Evolutionary conservation across 768 basidiomycete species (phyloP), one percentile per base, ranked within the genome.

Genomic region (Xerocomus potaroensis): DNA sequence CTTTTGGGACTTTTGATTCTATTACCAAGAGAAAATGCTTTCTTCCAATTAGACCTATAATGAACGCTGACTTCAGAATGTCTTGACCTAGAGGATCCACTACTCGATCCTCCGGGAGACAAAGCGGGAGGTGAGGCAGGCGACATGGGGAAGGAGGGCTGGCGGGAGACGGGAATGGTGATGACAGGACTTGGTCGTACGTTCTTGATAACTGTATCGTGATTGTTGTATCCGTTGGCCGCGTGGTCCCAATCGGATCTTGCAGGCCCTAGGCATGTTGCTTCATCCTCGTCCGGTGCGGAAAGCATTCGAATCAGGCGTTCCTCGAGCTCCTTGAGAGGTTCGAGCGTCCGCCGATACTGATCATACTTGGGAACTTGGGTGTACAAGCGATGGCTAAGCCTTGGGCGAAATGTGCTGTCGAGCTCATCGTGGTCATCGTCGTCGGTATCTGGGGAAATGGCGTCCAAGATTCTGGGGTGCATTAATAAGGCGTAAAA

Each of bases 301-400:
- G 84, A 81, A 30, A 91, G 78, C 52, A 81, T 70, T 35, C 70
- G 75, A 50, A 78, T 84, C 45, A 91, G 72, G 31, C 74, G 77
- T 45, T 83, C 81, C 64, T 90, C 89, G 11, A 91, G 73, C 16
- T 78, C 77, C 34, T 74, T 61, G 33, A 90, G 74, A 47, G 89
- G 86, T n/a, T 79, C 80, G 15, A 91, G 75, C 8, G 75, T 72
- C 19, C 67, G 67, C 26, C 76, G 72, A 66, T 87, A 87, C 24
- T 68, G 64, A 34, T 87, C 83, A 55, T 81, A 82, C 53, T 80
- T 76, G 46, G 74, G 68, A 27, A 85, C 70, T 48, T 69, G 70
- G 30, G 77, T 75, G 31, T 70, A 69, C 24, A 73, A 65, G 44
- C 77, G 71, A 26, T 71, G 72, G 12, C 8, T 14, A 27, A 45